Evolutionary conservation across 2,329 filamentous ascomycete genomes (phyloP).

Genomic region (Alternaria brassicicola): DNA sequence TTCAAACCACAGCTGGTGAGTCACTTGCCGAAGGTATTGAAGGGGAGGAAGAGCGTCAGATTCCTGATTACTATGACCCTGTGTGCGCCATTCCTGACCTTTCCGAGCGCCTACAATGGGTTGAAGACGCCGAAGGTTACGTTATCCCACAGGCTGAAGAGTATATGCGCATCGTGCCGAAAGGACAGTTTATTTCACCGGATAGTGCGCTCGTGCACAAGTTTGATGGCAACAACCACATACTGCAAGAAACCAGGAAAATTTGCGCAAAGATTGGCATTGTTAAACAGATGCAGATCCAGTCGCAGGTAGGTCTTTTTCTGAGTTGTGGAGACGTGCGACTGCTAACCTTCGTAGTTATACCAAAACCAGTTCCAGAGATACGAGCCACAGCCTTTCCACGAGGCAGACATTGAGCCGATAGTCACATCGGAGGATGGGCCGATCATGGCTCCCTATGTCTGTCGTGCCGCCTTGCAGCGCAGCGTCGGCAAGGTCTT

Average conservation of each 20-base stretch:
- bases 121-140: conserved; percentile 86
- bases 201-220: conserved; percentile 75
- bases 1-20: conserved; percentile 64
- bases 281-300: conserved; percentile 99
- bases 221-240: conserved; percentile 88
- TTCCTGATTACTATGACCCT: conserved; percentile 95
- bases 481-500: conserved; percentile 93
- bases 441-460: conserved; percentile 81
- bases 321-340: not conserved
- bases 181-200: conserved; percentile 76
- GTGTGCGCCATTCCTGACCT: conserved; percentile 87
- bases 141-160: conserved; percentile 88
- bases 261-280: conserved; percentile 95
- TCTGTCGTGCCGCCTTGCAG: conserved; percentile 83
- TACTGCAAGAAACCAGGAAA: conserved; percentile 96
- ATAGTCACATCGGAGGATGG: conserved; percentile 89
- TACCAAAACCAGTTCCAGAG: conserved; percentile 99
- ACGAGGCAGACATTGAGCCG: conserved; percentile 84
- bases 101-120: conserved; percentile 77
- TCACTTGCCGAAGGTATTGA: conserved; percentile 96
- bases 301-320: conserved; percentile 74
- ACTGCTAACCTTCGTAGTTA: conserved; percentile 61
- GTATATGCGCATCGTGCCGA: conserved; percentile 76
- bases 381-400: conserved; percentile 87
- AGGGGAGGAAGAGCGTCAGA: conserved; percentile 73